These are phyloP conservation scores for Diaporthe vaccinii DNA, from an alignment of 2,329 filamentous ascomycete species.

Conservation along the genomic window DNA sequence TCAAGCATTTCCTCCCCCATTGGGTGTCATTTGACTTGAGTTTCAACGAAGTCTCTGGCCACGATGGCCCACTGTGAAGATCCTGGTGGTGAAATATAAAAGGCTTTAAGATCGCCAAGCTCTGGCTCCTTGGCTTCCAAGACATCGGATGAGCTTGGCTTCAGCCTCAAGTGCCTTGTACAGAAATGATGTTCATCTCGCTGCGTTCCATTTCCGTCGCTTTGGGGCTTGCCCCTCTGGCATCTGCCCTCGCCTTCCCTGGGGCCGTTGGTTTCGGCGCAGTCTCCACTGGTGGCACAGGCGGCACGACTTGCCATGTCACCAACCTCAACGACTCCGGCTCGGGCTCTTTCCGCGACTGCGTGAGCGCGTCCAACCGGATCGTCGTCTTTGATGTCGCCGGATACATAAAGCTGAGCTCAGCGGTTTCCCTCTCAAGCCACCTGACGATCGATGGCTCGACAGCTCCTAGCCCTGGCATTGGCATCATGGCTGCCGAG, in stretches of 20 bases:
- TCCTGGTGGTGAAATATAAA: background rate
- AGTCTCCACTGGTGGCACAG: conserved; percentile 58
- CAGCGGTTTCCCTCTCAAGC: conserved; percentile 57
- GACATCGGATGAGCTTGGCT: conserved; percentile 26
- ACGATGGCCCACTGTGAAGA: no score
- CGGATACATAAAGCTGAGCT: conserved; percentile 59
- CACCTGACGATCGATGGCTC: conserved; percentile 61
- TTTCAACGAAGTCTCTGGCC: background rate
- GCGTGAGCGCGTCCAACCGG: conserved; percentile 57
- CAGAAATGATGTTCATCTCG: conserved; percentile 16
- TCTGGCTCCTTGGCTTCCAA: background rate
- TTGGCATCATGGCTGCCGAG: conserved; percentile 50
- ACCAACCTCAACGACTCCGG: conserved; percentile 60
- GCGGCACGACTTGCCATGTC: conserved; percentile 58
- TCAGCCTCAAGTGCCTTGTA: background rate
- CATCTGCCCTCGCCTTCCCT: conserved; percentile 53
- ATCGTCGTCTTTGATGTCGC: conserved; percentile 60
- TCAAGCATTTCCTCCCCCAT: background rate
- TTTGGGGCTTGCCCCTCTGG: conserved; percentile 11
- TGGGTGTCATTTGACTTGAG: background rate
- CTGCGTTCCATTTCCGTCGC: background rate
- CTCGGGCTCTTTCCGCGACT: conserved; percentile 61
- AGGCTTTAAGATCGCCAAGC: conserved; percentile 6
- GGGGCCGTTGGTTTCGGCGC: conserved; percentile 62
- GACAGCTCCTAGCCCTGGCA: conserved; percentile 55